Evolutionary conservation across 495 filamentous ascomycete genomes (phyloP).

Genomic region (Barbatosphaeria neglecta): DNA sequence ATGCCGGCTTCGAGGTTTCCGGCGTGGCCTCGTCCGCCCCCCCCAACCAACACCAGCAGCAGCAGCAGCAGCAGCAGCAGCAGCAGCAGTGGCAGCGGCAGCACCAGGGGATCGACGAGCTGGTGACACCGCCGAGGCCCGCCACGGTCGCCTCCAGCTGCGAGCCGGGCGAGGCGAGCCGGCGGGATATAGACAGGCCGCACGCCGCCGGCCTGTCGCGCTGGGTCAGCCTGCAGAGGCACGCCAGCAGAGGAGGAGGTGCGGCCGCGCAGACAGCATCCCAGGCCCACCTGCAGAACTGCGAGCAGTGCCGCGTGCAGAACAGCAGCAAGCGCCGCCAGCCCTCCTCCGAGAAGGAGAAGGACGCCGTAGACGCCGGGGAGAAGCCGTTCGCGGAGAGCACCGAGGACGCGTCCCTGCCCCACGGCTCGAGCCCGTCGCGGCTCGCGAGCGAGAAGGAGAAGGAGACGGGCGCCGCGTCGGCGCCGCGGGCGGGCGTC

Average conservation of each 20-base stretch:
- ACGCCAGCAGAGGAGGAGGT: not conserved
- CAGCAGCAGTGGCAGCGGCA: no score
- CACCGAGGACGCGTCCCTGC: not conserved
- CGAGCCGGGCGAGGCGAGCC: constrained; percentile 6
- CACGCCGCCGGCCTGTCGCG: constrained; percentile 7
- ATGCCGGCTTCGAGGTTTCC: constrained; percentile 34
- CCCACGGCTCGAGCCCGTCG: not conserved
- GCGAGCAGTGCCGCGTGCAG: constrained; percentile 18
- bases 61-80: no score
- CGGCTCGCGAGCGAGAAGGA: no score
- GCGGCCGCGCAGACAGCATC: constrained; percentile 6
- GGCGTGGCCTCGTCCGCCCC: constrained; percentile 26
- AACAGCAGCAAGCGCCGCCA: not conserved
- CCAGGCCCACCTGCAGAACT: constrained; percentile 18
- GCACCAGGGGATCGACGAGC: no score
- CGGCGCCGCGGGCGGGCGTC: not conserved
- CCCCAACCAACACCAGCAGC: no score
- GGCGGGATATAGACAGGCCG: not conserved
- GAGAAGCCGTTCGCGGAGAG: not conserved
- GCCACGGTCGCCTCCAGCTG: not conserved
- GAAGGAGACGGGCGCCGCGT: not conserved
- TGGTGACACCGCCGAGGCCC: constrained; percentile 1
- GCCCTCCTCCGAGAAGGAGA: not conserved
- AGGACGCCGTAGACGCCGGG: constrained; percentile 4
- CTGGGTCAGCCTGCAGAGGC: constrained; percentile 13